Evolutionary conservation across 805 yeast genomes (phyloP), one percentile per base, ranked within the genome.

Genomic region (Wickerhamiella occidentalis): DNA sequence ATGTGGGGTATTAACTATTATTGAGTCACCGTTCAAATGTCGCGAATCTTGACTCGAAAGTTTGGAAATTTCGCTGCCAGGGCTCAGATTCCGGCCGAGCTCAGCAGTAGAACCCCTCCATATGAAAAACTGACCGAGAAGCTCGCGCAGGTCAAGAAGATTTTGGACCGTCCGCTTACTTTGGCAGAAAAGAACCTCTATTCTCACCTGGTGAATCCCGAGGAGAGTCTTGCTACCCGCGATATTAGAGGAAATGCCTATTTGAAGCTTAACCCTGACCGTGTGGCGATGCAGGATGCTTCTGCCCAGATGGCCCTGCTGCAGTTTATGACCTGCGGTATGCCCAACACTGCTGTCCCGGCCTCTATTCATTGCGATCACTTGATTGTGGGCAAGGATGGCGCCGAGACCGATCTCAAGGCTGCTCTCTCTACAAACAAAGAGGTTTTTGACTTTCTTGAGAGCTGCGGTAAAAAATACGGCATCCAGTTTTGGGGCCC

Each of bases 211-310:
- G 85, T 80, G 51, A 73, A 86, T 59, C 96, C 96, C 33, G 90
- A 84, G 59, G 94, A 84, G 61, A 71, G 80, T n/a, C 75, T 85
- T 55, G 76, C 72, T 55, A 70, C 73, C 15, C 74, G 77, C 9
- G 67, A 70, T 49, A 69, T 82, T 55, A 79, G 98, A 69, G 99
- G 98, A 58, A 72, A 80, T 45, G 79, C 88, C 48, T 92, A 92
- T 69, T 76, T 92, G 66, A 92, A 92, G 72, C 76, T 92, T 60
- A 79, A 84, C 65, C 98, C 98, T 21, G 98, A 92, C 65, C 79
- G 98, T 66, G 97, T 92, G 44, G 98, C 98, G 23, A 90, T 94
- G 94, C 98, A 92, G 73, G 98, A 92, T 74, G 98, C 98, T n/a
- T 85, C 96, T 28, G 98, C 98, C 17, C 98, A 92, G 70, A 92